These are phyloP conservation scores for Galerina marginata DNA, from an alignment of 768 basidiomycete genomes.

Conservation along the genomic window DNA sequence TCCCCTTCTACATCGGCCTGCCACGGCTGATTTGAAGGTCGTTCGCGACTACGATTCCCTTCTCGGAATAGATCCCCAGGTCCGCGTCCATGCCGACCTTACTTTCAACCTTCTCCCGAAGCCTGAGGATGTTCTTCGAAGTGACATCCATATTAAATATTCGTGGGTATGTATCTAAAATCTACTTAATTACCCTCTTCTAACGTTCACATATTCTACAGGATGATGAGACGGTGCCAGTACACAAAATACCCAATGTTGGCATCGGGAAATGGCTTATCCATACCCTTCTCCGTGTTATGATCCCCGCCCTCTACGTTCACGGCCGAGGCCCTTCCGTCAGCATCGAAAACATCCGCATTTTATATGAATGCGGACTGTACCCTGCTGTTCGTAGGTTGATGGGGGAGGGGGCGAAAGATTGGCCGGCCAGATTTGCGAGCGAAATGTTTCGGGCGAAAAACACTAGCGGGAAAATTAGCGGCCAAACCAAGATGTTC, in stretches of 20 bases:
- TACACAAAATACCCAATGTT: conserved; percentile 36
- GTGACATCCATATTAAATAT: conserved; percentile 23
- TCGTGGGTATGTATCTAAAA: conserved; percentile 8
- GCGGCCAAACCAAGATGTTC: conserved; percentile 25
- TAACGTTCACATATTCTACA: too few relatives aligned
- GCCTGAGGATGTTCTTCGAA: conserved; percentile 18
- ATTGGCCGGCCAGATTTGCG: conserved; percentile 31
- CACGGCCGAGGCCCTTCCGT: conserved; percentile 4
- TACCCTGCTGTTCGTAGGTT: conserved; percentile 26
- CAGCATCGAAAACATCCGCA: conserved; percentile 8
- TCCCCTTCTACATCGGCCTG: conserved; percentile 17
- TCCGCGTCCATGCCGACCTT: conserved; percentile 8
- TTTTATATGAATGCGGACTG: conserved; percentile 30
- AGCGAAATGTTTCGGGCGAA: conserved; percentile 27
- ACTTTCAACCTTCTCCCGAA: conserved; percentile 20
- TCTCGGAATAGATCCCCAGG: conserved; percentile 22
- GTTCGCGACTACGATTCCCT: conserved; percentile 29
- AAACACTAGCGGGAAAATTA: conserved; percentile 17
- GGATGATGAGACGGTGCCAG: conserved; percentile 7
- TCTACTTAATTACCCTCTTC: too few relatives aligned
- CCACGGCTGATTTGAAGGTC: background rate
- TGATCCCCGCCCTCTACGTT: conserved; percentile 31
- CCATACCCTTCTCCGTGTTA: conserved; percentile 24
- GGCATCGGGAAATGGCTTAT: conserved; percentile 25
- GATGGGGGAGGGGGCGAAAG: background rate